Evolutionary conservation across 2,329 filamentous ascomycete genomes (phyloP).

Genomic region (Trichophyton mentagrophytes): DNA sequence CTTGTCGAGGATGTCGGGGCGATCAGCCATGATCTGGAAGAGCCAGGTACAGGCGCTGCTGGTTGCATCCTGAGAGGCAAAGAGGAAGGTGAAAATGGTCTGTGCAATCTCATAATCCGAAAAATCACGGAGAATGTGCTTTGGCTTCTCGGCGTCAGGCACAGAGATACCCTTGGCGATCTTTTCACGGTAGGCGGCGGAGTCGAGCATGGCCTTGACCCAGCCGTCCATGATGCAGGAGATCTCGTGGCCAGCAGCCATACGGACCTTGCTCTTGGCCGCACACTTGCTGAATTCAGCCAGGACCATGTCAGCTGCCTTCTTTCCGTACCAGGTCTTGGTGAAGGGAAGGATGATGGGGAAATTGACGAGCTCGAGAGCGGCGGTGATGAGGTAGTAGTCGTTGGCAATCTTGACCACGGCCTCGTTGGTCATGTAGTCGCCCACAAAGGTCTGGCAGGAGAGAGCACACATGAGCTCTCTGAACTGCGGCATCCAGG

Average conservation of each 20-base stretch:
- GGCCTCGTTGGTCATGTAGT: conserved; percentile 82
- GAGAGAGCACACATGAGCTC: conserved; percentile 91
- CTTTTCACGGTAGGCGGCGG: conserved; percentile 66
- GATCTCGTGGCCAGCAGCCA: conserved; percentile 74
- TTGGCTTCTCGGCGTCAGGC: conserved; percentile 64
- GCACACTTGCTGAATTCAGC: conserved; percentile 82
- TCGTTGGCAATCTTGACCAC: conserved; percentile 93
- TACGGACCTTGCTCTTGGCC: conserved; percentile 82
- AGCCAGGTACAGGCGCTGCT: conserved; percentile 89
- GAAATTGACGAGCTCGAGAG: conserved; percentile 95
- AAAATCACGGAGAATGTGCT: conserved; percentile 72
- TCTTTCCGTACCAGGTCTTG: conserved; percentile 95
- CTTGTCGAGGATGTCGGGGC: conserved; percentile 80
- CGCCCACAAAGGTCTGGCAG: conserved; percentile 90
- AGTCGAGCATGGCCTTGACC: conserved; percentile 79
- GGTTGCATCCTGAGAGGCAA: conserved; percentile 94
- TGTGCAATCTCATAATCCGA: conserved; percentile 82
- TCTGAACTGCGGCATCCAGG: conserved; percentile 86
- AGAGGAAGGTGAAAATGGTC: conserved; percentile 91
- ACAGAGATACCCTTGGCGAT: conserved; percentile 57
- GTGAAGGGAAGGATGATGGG: conserved; percentile 91
- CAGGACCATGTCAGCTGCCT: conserved; percentile 83
- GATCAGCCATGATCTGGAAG: conserved; percentile 86
- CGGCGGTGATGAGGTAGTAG: conserved; percentile 92
- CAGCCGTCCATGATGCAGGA: conserved; percentile 94